Conservation (phyloP, 108 stramenopile genomes). For the Craspedostauros australis region DNA sequence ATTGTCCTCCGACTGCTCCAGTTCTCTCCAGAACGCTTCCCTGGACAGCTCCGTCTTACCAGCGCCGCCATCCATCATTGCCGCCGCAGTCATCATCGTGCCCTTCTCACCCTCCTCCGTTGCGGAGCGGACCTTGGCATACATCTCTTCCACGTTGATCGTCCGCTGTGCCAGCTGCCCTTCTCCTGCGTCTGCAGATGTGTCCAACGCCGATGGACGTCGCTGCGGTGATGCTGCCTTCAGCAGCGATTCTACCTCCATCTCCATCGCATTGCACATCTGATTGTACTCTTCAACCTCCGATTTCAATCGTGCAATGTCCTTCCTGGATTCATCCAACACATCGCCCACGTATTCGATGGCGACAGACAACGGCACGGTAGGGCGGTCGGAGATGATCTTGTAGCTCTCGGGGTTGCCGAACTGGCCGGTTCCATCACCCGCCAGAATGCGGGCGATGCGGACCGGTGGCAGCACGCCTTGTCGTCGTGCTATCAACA, state of each 20-base stretch:
- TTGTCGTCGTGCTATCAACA: constrained; percentile 56
- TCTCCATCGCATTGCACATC: constrained; percentile 73
- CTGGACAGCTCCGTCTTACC: constrained; percentile 26
- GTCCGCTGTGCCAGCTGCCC: constrained; percentile 1
- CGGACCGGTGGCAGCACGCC: constrained; percentile 70
- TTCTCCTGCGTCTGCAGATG: constrained; percentile 9
- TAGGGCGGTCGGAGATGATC: not conserved
- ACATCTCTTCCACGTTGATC: constrained; percentile 74
- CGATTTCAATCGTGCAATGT: constrained; percentile 55
- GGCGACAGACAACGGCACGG: constrained; percentile 76
- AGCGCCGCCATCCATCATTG: too few species aligned
- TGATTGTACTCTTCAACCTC: constrained; percentile 73
- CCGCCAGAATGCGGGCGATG: constrained; percentile 75
- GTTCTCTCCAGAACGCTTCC: constrained; percentile 83
- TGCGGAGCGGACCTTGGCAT: constrained; percentile 41
- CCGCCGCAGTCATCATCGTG: too few species aligned
- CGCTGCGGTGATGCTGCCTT: constrained; percentile 12
- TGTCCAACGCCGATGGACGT: not conserved
- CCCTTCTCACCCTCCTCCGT: constrained; percentile 12
- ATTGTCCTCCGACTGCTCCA: constrained; percentile 65
- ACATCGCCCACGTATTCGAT: constrained; percentile 75
- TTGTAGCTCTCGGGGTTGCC: constrained; percentile 14
- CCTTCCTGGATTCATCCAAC: constrained; percentile 62
- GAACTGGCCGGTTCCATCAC: constrained; percentile 73
- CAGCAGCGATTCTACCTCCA: constrained; percentile 58